Evolutionary conservation across 2,329 filamentous ascomycete species (phyloP).

Genomic region (Xylariaceae sp.): DNA sequence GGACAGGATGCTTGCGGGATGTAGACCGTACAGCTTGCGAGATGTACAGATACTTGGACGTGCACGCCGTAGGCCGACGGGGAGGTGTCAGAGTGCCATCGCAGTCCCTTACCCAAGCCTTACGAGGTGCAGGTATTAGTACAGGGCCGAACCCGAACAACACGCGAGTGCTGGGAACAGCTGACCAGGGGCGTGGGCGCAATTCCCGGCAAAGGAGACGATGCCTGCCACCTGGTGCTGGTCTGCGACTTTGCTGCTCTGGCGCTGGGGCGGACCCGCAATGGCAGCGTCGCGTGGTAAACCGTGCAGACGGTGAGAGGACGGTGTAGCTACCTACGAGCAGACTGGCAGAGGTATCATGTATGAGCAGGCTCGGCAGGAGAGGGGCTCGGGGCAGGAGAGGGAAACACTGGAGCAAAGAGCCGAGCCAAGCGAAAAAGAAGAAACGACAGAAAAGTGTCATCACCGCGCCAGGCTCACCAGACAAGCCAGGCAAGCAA

Average conservation of each 20-base stretch:
- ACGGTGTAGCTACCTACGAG: too few relatives aligned
- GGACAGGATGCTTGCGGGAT: conserved; percentile 16
- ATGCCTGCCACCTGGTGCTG: too few relatives aligned
- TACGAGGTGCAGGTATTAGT: conserved; percentile 23
- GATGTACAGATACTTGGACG: conserved; percentile 11
- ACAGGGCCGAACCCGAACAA: conserved; percentile 11
- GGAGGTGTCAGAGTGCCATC: conserved; percentile 21
- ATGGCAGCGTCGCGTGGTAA: conserved; percentile 15
- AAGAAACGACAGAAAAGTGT: background rate
- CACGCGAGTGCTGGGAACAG: conserved; percentile 22
- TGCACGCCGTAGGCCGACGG: conserved; percentile 26
- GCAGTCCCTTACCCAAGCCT: conserved; percentile 21
- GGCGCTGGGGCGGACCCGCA: conserved; percentile 13
- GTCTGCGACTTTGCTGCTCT: too few relatives aligned
- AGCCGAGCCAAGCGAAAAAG: background rate
- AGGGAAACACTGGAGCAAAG: background rate
- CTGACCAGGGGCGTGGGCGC: conserved; percentile 10
- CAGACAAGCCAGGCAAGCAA: too few relatives aligned
- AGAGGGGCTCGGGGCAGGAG: too few relatives aligned
- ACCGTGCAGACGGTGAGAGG: too few relatives aligned
- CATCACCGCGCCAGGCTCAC: background rate
- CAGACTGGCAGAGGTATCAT: too few relatives aligned
- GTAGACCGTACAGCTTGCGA: too few relatives aligned
- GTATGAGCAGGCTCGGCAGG: too few relatives aligned
- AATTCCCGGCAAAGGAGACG: conserved; percentile 22